These are phyloP conservation scores for Ceratocystis smalleyi DNA, from an alignment of 2,329 filamentous ascomycete species.

Conservation along the genomic window DNA sequence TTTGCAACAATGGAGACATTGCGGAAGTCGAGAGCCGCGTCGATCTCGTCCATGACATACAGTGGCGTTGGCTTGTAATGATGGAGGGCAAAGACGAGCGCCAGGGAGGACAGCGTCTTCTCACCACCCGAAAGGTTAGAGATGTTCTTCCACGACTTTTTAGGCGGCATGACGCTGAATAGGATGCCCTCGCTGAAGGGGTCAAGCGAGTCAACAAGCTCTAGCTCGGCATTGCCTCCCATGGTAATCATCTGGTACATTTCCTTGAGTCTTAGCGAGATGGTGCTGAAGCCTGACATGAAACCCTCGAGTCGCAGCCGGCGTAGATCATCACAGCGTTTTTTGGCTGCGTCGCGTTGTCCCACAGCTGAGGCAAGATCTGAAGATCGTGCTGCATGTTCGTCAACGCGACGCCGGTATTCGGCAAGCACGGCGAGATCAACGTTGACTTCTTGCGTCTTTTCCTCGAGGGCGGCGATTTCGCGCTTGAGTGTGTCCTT, in stretches of 20 bases:
- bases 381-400: slow-evolving; percentile 64
- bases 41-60: slow-evolving; percentile 99
- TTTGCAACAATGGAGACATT: slow-evolving; percentile 97
- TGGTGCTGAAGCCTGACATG: slow-evolving; percentile 92
- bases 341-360: slow-evolving; percentile 74
- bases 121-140: slow-evolving; percentile 89
- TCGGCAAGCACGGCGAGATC: slow-evolving; percentile 80
- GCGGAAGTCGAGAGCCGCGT: slow-evolving; percentile 91
- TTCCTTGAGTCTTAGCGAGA: slow-evolving; percentile 88
- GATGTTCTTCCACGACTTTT: slow-evolving; percentile 99
- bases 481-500: slow-evolving; percentile 46
- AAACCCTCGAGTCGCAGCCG: slow-evolving; percentile 85
- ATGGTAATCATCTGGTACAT: slow-evolving; percentile 99
- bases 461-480: slow-evolving; percentile 47
- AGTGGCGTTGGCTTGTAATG: slow-evolving; percentile 95
- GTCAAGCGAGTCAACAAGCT: slow-evolving; percentile 89
- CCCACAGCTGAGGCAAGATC: slow-evolving; percentile 67
- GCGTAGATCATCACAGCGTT: slow-evolving; percentile 80
- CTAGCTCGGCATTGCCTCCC: slow-evolving; percentile 94
- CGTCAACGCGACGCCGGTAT: slow-evolving; percentile 72
- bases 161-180: slow-evolving; percentile 97
- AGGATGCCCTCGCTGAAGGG: slow-evolving; percentile 94
- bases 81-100: slow-evolving; percentile 92
- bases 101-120: slow-evolving; percentile 86
- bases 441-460: slow-evolving; percentile 70